Base-by-base conservation (phyloP, 2,329 filamentous ascomycete genomes). In the Penicillium concentricum region DNA sequence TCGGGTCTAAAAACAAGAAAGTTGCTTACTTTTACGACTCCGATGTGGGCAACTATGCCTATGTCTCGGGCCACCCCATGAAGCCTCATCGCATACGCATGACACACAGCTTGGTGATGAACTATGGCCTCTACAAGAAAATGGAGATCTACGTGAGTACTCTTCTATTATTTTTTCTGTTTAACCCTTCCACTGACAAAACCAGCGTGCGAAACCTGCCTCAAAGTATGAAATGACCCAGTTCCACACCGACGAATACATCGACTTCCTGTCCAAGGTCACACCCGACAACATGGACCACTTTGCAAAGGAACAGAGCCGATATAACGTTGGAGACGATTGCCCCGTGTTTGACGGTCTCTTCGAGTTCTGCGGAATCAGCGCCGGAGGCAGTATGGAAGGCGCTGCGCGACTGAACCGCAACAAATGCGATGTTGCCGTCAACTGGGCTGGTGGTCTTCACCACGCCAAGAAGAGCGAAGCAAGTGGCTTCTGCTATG, bases 21-120 rank as follows among this genome's bases (percentile, higher is more conserved):
- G 91, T 97, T 57, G 93, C 93, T 54, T 97, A 97, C 79, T 97
- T 97, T 76, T 97, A 97, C 82, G 93, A 97, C 73, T 95, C 91
- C 3, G 93, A 97, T 78, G 94, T 97, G 72, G 93, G 93, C 63
- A 97, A 97, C 76, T 97, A 97, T 80, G 92, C 93, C 73, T 97
- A 97, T 72, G 91, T 96, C 56, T 82, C 84, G 13, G 83, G 83
- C n/a, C 84, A 85, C 75, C 84, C 85, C 34, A 87, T 87, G 85
- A 87, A 87, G 73, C 84, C 84, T 37, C 84, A 85, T 69, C 79
- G 86, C 61, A 88, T 89, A 75, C 81, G 87, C 64, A 86, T 89
- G 82, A 85, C 81, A 45, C 81, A 83, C 68, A 82, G 79, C 61
- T 74, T 89, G 69, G 86, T 88, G 61, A 88, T 89, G 86, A 88